Base-by-base conservation (phyloP, 768 basidiomycete species). In the Trametes sanguinea region DNA sequence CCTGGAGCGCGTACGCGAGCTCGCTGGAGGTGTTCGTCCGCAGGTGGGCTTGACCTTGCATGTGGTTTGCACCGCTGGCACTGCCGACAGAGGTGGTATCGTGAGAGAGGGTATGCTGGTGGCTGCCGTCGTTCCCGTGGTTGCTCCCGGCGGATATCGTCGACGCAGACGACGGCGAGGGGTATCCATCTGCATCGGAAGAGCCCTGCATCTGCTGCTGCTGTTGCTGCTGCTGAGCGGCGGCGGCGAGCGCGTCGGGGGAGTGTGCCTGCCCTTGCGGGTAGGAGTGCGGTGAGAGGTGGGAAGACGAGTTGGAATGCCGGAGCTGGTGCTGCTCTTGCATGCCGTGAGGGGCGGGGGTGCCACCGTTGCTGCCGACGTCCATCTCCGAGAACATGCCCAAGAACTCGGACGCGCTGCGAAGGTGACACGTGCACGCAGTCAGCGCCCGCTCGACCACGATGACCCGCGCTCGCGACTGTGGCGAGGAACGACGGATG, bases 321-420 rank as follows among this genome's bases (percentile, higher is more conserved):
- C 47, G 37, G 16, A 54, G 54, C 10, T 37, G 58, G 46, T 58
- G 64, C 43, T 60, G 61, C 22, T 63, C 54, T 8, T 45, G 57
- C n/a, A 57, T 11, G 2, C 32, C 47, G 39, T 45, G 63, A 17
- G 64, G 52, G 32, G 51, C 61, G 32, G 61, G 60, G 27, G 61
- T 53, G 29, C 50, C 52, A 22, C 66, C 60, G 43, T 61, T 63
- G 55, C 60, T 62, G 32, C 64, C 61, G 42, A 71, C 71, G 44
- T 66, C 69, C 17, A 71, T 59, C 1, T 55, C 64, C 22, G 55
- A 63, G 61, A 72, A 69, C 60, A 65, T 53, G 17, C 68, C 67
- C n/a, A 68, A 55, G 54, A 70, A 61, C 4, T 65, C 65, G 40
- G 69, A 67, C 6, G 67, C 66, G 50, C 69, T 68, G 57, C 39